phyloP scores from a whole-genome alignment of 768 basidiomycete species.

The Exidia glandulosa region DNA sequence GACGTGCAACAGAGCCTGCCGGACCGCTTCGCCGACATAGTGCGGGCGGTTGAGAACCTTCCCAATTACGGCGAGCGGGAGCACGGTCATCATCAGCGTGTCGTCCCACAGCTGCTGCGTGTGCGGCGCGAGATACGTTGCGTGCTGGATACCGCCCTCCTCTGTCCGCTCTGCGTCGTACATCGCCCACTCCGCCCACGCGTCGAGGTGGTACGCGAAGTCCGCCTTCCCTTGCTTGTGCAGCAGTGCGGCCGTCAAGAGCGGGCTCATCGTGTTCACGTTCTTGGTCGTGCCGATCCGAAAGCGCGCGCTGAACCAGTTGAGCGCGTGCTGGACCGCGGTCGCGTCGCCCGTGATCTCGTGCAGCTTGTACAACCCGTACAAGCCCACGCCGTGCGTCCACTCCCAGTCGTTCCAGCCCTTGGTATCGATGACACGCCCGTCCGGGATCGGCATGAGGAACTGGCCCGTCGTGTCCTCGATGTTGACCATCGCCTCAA shows the following conservation, averaged over 20 bases:
- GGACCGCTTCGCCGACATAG: constrained; percentile 45
- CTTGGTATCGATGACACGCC: constrained; percentile 44
- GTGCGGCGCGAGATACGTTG: constrained; percentile 32
- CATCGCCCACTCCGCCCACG: constrained; percentile 45
- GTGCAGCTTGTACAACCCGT: constrained; percentile 30
- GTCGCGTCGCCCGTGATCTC: constrained; percentile 29
- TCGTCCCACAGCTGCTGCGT: constrained; percentile 45
- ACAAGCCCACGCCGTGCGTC: constrained; percentile 35
- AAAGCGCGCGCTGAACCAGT: constrained; percentile 41
- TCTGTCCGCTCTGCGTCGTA: constrained; percentile 35
- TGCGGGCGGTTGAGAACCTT: constrained; percentile 36
- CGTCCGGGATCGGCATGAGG: constrained; percentile 36
- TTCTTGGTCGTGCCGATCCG: constrained; percentile 45
- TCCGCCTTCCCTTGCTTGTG: constrained; percentile 25
- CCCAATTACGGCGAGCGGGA: constrained; percentile 47
- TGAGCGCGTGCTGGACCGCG: constrained; percentile 29
- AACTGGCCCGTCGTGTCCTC: constrained; percentile 43
- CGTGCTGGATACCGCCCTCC: constrained; percentile 38
- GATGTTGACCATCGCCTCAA: constrained; percentile 38
- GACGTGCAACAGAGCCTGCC: constrained; percentile 38
- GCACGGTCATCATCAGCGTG: constrained; percentile 46
- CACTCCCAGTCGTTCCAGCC: constrained; percentile 51
- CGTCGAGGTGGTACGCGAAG: constrained; percentile 29
- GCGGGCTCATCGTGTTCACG: constrained; percentile 46
- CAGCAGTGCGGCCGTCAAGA: constrained; percentile 35